Conservation (phyloP, 2,329 filamentous ascomycete species). For the Trichoderma semiorbis region DNA sequence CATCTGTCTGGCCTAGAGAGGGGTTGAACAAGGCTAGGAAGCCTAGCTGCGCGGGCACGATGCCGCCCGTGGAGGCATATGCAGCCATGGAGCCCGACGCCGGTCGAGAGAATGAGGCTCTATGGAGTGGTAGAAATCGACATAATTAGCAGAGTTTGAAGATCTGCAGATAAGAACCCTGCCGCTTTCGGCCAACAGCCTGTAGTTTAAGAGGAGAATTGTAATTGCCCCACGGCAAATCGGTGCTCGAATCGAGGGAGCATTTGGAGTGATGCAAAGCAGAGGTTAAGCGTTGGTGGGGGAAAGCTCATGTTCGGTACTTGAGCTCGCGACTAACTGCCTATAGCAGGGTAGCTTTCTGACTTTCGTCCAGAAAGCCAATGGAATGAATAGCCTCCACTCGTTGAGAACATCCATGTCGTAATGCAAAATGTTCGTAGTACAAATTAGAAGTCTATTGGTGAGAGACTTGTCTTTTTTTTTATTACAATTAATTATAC, state of each 20-base stretch:
- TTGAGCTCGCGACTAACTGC: background rate
- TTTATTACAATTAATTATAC: too few species aligned
- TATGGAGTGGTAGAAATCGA: background rate
- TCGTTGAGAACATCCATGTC: too few species aligned
- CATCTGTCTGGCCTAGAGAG: conserved; percentile 60
- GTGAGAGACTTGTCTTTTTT: too few species aligned
- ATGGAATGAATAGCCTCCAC: background rate
- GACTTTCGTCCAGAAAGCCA: background rate
- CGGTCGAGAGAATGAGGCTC: background rate
- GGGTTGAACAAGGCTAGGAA: conserved; percentile 97
- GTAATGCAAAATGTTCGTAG: too few species aligned
- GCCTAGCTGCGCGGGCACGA: conserved; percentile 72
- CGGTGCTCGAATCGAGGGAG: background rate
- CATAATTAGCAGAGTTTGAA: background rate
- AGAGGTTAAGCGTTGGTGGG: background rate
- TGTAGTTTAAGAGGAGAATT: background rate
- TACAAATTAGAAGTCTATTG: too few species aligned
- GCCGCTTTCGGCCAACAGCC: too few species aligned
- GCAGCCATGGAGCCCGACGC: conserved; percentile 22
- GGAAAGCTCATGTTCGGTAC: background rate
- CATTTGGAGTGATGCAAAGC: background rate
- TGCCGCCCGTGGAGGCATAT: conserved; percentile 23
- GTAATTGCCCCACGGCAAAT: background rate
- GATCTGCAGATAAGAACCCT: background rate
- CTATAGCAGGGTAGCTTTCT: background rate